Percentiles rank a stretch among this genome's conserved stretches.
Conservation (phyloP, 2,329 filamentous ascomycete species). For the Domatiomyces globalis region DNA sequence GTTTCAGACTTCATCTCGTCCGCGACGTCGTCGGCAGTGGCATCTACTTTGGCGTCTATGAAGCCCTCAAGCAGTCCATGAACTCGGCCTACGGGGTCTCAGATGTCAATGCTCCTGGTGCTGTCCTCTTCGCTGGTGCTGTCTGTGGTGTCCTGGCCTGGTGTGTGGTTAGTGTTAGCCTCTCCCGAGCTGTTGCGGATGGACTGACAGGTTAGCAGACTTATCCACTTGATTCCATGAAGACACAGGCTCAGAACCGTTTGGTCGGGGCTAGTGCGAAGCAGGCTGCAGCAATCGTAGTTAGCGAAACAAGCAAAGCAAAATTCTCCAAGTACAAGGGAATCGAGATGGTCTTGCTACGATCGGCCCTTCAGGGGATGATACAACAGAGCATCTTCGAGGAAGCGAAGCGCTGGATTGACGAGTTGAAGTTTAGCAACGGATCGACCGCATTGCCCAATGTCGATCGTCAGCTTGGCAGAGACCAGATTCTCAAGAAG, state of each 20-base stretch:
- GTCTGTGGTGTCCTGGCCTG: conserved; percentile 35
- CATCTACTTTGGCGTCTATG: conserved; percentile 34
- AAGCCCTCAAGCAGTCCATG: conserved; percentile 33
- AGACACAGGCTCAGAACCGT: conserved; percentile 35
- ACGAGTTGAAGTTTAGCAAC: conserved; percentile 23
- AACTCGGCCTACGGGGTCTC: conserved; percentile 31
- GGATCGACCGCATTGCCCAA: conserved; percentile 15
- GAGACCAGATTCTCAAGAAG: conserved; percentile 12
- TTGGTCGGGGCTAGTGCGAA: conserved; percentile 23
- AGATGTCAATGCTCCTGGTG: conserved; percentile 29
- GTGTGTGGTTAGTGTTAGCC: conserved; percentile 28
- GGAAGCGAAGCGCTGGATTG: conserved; percentile 32
- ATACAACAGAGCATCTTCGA: conserved; percentile 34
- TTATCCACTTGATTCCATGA: conserved; percentile 35
- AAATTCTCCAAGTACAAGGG: conserved; percentile 33
- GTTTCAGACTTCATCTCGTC: conserved; percentile 31
- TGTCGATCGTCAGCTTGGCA: conserved; percentile 15
- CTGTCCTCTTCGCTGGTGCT: conserved; percentile 32
- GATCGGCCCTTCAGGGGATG: conserved; percentile 36
- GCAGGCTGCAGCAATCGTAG: conserved; percentile 2
- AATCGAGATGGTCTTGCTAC: conserved; percentile 33
- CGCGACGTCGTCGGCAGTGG: conserved; percentile 34
- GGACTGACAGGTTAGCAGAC: conserved; percentile 22
- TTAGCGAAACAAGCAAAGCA: conserved; percentile 23
- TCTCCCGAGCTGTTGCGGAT: not conserved